A percentile compares a stretch with the other conserved stretches of the same genome.
Conservation (phyloP, 768 basidiomycete species). For the Suillus discolor region DNA sequence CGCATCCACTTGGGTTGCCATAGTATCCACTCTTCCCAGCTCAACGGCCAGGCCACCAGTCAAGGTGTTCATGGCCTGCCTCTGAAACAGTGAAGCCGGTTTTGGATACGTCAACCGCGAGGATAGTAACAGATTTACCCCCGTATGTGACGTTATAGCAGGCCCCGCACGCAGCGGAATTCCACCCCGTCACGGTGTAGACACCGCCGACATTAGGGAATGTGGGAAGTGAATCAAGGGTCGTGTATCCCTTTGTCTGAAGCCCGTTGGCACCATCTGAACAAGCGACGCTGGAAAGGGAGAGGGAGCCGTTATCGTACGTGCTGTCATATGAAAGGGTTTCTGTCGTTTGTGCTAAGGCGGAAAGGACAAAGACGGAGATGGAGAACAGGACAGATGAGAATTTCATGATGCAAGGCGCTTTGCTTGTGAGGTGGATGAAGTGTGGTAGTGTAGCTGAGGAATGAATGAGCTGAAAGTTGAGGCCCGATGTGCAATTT, state of each 20-base stretch:
- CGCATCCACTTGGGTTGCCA: constrained; percentile 7
- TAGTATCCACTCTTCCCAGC: constrained; percentile 24
- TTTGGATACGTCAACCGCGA: constrained; percentile 55
- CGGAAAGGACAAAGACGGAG: constrained; percentile 20
- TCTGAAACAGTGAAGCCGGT: constrained; percentile 40
- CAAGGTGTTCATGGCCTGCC: constrained; percentile 29
- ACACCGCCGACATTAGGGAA: constrained; percentile 41
- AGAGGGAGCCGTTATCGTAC: constrained; percentile 34
- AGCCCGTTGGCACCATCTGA: constrained; percentile 42
- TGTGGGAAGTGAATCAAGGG: constrained; percentile 38
- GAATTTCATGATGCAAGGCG: constrained; percentile 34
- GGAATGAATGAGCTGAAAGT: neutral
- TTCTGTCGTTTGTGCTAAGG: constrained; percentile 23
- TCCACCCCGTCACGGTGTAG: constrained; percentile 22
- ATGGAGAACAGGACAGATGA: constrained; percentile 18
- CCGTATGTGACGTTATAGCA: constrained; percentile 34
- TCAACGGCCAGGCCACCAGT: constrained; percentile 16
- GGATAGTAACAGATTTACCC: constrained; percentile 44
- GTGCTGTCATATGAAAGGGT: constrained; percentile 40
- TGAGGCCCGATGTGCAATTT: neutral
- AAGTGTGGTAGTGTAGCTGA: neutral
- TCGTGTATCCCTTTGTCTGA: constrained; percentile 34
- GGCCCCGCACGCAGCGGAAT: constrained; percentile 29
- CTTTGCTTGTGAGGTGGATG: neutral
- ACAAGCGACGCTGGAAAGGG: constrained; percentile 37